Base-by-base conservation (phyloP, 2,329 filamentous ascomycete species). In the Microthyrium microscopicum region DNA sequence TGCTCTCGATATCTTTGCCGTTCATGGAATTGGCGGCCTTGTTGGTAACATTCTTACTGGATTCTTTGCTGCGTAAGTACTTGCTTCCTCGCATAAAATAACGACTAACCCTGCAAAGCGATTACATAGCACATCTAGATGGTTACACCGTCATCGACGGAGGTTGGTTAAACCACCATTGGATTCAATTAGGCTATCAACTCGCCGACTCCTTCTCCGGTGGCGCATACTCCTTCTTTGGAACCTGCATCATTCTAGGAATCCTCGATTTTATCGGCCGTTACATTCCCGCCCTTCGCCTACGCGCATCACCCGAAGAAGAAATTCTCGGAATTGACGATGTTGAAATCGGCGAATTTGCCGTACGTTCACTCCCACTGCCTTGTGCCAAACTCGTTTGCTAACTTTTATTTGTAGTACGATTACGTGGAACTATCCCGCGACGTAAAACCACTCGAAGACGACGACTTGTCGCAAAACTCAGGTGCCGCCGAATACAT, bases 261-360 rank as follows among this genome's bases (percentile, higher is more conserved):
- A 43, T 44, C 8, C 50, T 65, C 17, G 54, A 60, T 37, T 79
- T 83, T 53, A 44, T 85, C 42, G 74, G 87, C 58, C 84, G 84
- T 52, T 64, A 83, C 42, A 65, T 89, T 18, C 80, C 83, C 1
- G 76, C 77, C 9, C 62, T 91, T 25, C 70, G 70, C 37, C 71
- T 92, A 28, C 78, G 83, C 31, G 76, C 74, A 0, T 66, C 61
- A 11, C 76, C 82, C 44, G 77, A 89, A 41, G 77, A 81, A 24
- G 83, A 92, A 55, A 73, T 84, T 33, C 61, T 83, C 26, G 83
- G 83, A 43, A 84, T 91, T 39, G 83, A 92, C 47, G 84, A 92
- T 46, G 75, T 79, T 17, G 83, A 93, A 56, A 81, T 92, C 48
- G 84, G 84, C 52, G 84, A 92, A 60, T 92, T 89, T 52, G 84